These are phyloP conservation scores for Zygotorulaspora danielsina DNA, from an alignment of 805 yeast genomes.

Conservation along the genomic window DNA sequence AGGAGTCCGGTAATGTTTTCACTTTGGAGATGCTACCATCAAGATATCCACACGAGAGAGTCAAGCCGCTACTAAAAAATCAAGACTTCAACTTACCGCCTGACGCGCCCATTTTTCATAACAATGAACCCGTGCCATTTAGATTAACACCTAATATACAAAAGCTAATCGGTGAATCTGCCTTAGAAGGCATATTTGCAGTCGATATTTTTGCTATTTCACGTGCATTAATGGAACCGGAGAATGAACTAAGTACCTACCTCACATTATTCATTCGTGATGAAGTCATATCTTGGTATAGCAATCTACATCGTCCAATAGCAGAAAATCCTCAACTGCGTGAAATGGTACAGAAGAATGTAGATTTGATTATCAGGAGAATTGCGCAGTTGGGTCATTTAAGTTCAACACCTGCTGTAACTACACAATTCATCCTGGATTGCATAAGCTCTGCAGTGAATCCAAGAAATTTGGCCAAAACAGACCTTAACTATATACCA, in stretches of 20 bases:
- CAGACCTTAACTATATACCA: conserved; percentile 95
- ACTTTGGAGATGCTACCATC: conserved; percentile 95
- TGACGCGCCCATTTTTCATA: conserved; percentile 76
- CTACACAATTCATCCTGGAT: conserved; percentile 86
- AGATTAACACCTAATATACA: conserved; percentile 95
- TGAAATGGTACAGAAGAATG: conserved; percentile 84
- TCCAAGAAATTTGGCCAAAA: conserved; percentile 86
- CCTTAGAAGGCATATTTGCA: conserved; percentile 85
- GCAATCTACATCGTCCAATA: conserved; percentile 76
- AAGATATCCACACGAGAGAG: conserved; percentile 52
- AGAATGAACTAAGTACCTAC: conserved; percentile 85
- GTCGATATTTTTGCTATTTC: conserved; percentile 82
- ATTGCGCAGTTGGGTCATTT: conserved; percentile 72
- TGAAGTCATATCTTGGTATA: conserved; percentile 91
- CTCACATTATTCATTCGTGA: conserved; percentile 93
- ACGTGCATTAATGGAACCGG: conserved; percentile 84
- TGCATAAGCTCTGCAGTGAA: conserved; percentile 92
- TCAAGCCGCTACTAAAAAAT: conserved; percentile 38
- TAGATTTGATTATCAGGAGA: conserved; percentile 75
- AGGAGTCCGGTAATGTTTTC: conserved; percentile 82
- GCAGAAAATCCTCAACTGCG: conserved; percentile 80
- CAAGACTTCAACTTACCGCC: conserved; percentile 37
- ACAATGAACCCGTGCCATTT: conserved; percentile 92
- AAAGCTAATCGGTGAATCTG: conserved; percentile 88
- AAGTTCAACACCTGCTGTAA: conserved; percentile 50